These are phyloP conservation scores for Rutstroemia sp. DNA, from an alignment of 2,329 filamentous ascomycete species.

Conservation along the genomic window DNA sequence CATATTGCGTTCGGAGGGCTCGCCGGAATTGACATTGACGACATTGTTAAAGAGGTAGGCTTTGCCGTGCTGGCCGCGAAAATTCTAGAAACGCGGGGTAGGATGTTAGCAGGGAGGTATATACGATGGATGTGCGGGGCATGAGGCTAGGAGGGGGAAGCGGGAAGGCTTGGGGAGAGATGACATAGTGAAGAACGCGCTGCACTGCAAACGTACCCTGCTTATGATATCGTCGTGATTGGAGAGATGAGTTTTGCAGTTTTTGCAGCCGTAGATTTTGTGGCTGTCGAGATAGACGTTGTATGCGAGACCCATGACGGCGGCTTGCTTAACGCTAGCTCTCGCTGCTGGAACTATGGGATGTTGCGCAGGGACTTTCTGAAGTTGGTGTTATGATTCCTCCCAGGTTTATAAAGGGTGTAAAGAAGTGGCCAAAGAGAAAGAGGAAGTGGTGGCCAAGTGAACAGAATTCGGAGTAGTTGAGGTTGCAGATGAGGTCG, in stretches of 20 bases:
- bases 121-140: background rate
- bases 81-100: slow-evolving; percentile 57
- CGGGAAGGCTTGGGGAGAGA: background rate
- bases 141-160: background rate
- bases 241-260: slow-evolving; percentile 90
- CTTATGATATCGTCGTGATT: slow-evolving; percentile 96
- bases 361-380: no score
- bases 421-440: background rate
- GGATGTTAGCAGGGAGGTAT: background rate
- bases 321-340: background rate
- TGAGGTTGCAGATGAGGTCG: background rate
- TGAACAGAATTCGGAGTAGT: background rate
- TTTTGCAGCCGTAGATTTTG: slow-evolving; percentile 89
- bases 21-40: slow-evolving; percentile 79
- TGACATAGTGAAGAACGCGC: background rate
- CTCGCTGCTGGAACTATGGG: no score
- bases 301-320: slow-evolving; percentile 75
- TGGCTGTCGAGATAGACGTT: slow-evolving; percentile 82
- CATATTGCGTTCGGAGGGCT: slow-evolving; percentile 94
- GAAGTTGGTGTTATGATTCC: no score
- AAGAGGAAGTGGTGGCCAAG: background rate
- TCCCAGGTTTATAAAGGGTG: background rate
- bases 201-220: slow-evolving; percentile 50
- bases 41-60: slow-evolving; percentile 93
- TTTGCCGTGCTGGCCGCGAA: slow-evolving; percentile 96